Percentiles rank a stretch among this genome's conserved stretches.
Conservation (phyloP, 2,329 filamentous ascomycete species). For the Blastomyces emzantsi region DNA sequence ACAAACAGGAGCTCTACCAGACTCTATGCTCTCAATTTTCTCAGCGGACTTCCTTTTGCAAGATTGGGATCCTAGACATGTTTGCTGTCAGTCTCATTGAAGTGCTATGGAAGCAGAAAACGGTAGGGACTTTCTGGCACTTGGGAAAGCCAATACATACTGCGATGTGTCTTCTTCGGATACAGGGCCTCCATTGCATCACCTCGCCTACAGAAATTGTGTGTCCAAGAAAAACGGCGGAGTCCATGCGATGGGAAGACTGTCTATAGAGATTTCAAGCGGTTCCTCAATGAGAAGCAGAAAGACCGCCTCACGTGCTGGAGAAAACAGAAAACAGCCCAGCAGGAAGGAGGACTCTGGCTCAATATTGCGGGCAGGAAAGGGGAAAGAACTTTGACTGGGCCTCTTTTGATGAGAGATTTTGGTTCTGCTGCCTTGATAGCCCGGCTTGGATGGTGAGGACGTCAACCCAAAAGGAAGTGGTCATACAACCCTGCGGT, state of each 20-base stretch:
- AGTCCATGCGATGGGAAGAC: not conserved
- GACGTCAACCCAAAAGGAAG: not conserved
- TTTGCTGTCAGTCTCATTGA: conserved; percentile 1
- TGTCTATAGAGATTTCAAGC: not conserved
- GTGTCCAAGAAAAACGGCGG: too few relatives aligned
- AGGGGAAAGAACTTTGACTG: not conserved
- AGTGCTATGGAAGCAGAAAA: not conserved
- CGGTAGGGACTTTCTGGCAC: not conserved
- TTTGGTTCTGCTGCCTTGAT: not conserved
- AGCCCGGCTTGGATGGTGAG: not conserved
- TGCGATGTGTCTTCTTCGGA: not conserved
- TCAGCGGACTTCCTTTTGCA: conserved; percentile 14
- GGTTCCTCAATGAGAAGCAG: not conserved
- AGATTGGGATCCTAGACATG: conserved; percentile 5
- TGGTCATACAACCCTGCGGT: not conserved
- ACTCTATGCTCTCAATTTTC: conserved; percentile 14
- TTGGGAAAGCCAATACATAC: conserved; percentile 1
- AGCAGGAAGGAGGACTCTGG: not conserved
- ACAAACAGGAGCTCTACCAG: conserved; percentile 16
- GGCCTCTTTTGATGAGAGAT: not conserved
- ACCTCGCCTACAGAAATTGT: not conserved
- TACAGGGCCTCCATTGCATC: not conserved
- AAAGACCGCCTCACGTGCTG: not conserved
- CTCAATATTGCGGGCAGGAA: not conserved
- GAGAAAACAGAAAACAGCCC: too few relatives aligned